Base-by-base conservation (phyloP, 192 early-diverging fungal species). In the Phlyctochytrium planicorne region DNA sequence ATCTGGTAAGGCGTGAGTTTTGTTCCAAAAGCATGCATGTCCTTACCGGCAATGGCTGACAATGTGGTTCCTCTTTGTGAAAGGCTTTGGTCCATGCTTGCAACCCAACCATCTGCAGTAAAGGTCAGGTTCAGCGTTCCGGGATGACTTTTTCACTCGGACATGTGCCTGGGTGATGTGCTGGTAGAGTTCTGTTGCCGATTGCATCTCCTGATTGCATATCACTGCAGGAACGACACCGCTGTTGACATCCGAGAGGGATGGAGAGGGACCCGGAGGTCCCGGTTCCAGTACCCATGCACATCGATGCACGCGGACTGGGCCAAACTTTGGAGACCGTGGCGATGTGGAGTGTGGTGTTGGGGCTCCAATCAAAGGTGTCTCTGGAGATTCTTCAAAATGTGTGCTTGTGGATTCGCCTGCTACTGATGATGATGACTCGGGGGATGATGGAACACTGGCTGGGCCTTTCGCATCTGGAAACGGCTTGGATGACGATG, bases 31-130 rank as follows among this genome's bases (percentile, higher is more conserved):
- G n/a, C n/a, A n/a, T n/a, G n/a, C n/a, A n/a, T n/a, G n/a, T n/a
- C n/a, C n/a, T n/a, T n/a, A n/a, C 55, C 55, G 10, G 27, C 55
- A 57, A 29, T 57, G 55, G 20, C 20, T 25, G 12, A 57, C 55
- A 4, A 57, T 25, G 25, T 57, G 55, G 25, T 57, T 29, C 20
- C 55, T 14, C 55, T 57, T 57, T 29, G 20, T 6, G 25, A 57
- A 57, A 4, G 55, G 12, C 55, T 10, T 29, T 6, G 55, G 55
- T 27, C 55, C 55, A 29, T 57, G 55, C 20, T 14, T 14, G 55
- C 55, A 57, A 4, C 27, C 55, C 55, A 57, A 29, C 55, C 55
- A 57, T 6, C 20, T 25, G 55, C 55, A 57, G 20, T 47, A 47
- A 6, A 47, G 40, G 20, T 47, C 40, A 6, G 6, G 6, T 6